Evolutionary conservation across 140 eudicot genomes (phyloP), one percentile per base, ranked within the genome.

Genomic region (Oenanthe javanica): DNA sequence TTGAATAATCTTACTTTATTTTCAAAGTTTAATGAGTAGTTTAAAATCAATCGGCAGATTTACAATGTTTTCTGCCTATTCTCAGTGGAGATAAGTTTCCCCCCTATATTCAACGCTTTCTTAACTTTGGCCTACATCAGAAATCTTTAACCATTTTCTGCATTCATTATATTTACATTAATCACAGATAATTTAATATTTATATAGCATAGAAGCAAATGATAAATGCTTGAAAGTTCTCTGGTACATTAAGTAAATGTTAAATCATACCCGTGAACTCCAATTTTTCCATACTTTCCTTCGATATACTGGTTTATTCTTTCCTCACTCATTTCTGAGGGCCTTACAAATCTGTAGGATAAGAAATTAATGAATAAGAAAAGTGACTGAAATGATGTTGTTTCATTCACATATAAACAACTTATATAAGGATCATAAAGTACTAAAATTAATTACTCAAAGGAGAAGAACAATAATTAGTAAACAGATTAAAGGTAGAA

Each of bases 321-420:
- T 74, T 88, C 86, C 84, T 95, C 97, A 42, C 85, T 83, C 99
- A 95, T 92, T 83, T 83, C 83, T 47, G 99, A 69, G 77, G 99
- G 99, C 88, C 99, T 89, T 13, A 95, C 99, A 84, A 95, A 95
- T 91, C 99, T 95, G 96, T n/a, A 23, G 31, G 13, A 10, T 21
- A 78, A 42, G 75, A 38, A 49, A 11, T 6, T 19, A 4, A 7
- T 13, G 43, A 12, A 15, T 9, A 16, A 64, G 16, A 75, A 23
- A 42, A 18, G 76, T n/a, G 69, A 61, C 14, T 61, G 9, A 61
- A 47, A 81, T 6, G 15, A 45, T 31, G 48, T 11, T 59, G 2
- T 52, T 52, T n/a, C 36, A 43, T 9, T 66, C 40, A 81, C 48
- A 14, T 27, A 14, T 36, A 67, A 51, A 52, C 8, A 18, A 23